phyloP scores from a whole-genome alignment of 345 rosid species.

The Limnanthes douglasii region DNA sequence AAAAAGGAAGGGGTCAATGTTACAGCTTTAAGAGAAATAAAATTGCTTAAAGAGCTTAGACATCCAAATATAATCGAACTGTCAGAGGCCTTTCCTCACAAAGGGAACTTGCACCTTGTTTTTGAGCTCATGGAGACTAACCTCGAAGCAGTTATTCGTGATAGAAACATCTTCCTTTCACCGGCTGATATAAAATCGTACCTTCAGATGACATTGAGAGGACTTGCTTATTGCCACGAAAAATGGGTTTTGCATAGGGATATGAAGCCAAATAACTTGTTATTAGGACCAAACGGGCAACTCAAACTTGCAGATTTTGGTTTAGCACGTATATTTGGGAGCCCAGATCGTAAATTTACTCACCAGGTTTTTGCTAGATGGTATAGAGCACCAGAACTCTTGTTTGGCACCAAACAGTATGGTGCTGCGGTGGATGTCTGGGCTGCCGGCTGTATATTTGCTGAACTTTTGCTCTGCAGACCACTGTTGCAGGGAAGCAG shows the following conservation, averaged over 20 bases:
- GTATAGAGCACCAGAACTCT: slow-evolving; percentile 49
- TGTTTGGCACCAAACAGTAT: slow-evolving; percentile 41
- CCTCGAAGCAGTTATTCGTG: slow-evolving; percentile 91
- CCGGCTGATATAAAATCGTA: slow-evolving; percentile 91
- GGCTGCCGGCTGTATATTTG: slow-evolving; percentile 57
- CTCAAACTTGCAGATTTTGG: slow-evolving; percentile 95
- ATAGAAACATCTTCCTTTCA: slow-evolving; percentile 72
- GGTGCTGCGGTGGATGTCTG: slow-evolving; percentile 51
- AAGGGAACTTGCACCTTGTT: slow-evolving; percentile 58
- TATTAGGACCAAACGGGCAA: slow-evolving; percentile 73
- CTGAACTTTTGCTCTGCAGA: slow-evolving; percentile 37
- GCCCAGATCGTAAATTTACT: slow-evolving; percentile 83
- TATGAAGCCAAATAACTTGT: slow-evolving; percentile 95
- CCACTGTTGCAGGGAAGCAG: slow-evolving; percentile 44
- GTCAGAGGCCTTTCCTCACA: slow-evolving; percentile 45
- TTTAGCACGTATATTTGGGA: slow-evolving; percentile 84
- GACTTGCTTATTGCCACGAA: slow-evolving; percentile 74
- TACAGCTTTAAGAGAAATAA: slow-evolving; percentile 48
- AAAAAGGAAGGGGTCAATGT: slow-evolving; percentile 49
- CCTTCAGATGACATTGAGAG: slow-evolving; percentile 82
- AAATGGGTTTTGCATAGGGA: slow-evolving; percentile 99
- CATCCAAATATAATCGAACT: slow-evolving; percentile 38
- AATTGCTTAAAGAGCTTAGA: slow-evolving; percentile 41
- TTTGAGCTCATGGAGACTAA: slow-evolving; percentile 98
- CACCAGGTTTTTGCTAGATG: slow-evolving; percentile 78